These are phyloP conservation scores for Candida endomychidarum DNA, from an alignment of 805 yeast genomes.

Conservation along the genomic window DNA sequence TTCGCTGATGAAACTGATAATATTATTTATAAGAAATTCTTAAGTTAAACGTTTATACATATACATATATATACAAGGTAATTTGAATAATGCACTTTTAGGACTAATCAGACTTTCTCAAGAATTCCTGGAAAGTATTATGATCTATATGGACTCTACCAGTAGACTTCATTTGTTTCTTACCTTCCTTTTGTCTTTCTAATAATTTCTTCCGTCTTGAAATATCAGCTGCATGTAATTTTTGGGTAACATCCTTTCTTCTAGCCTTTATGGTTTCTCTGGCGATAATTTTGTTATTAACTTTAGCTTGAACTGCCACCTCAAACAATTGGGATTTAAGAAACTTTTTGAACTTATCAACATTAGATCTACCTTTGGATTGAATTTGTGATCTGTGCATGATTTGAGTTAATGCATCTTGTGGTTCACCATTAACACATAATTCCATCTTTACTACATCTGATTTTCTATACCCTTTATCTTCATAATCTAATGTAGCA, in stretches of 20 bases:
- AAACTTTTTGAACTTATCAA: constrained; percentile 74
- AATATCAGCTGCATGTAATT: constrained; percentile 89
- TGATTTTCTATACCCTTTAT: constrained; percentile 78
- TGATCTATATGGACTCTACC: constrained; percentile 79
- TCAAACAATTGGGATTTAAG: constrained; percentile 84
- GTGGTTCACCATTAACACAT: constrained; percentile 81
- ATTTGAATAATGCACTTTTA: too few relatives aligned
- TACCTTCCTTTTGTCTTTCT: constrained; percentile 91
- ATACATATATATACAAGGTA: constrained; percentile 8
- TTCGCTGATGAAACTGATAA: constrained; percentile 83
- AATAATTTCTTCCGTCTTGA: constrained; percentile 85
- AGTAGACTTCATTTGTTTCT: constrained; percentile 73
- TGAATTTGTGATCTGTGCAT: constrained; percentile 81
- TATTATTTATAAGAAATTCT: constrained; percentile 77
- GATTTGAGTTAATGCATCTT: constrained; percentile 90
- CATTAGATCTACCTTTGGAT: constrained; percentile 76
- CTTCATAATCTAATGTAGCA: constrained; percentile 94
- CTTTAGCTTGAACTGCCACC: constrained; percentile 88
- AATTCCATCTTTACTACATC: constrained; percentile 86
- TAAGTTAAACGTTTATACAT: constrained; percentile 30
- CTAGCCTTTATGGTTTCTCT: constrained; percentile 92
- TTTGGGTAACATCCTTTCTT: constrained; percentile 92
- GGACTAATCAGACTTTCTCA: constrained; percentile 33
- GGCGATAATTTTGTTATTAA: constrained; percentile 77
- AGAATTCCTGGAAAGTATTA: constrained; percentile 87